Percentiles rank a stretch among this genome's conserved stretches.
Conservation (phyloP, 768 basidiomycete genomes). For the Lepiota venenata region DNA sequence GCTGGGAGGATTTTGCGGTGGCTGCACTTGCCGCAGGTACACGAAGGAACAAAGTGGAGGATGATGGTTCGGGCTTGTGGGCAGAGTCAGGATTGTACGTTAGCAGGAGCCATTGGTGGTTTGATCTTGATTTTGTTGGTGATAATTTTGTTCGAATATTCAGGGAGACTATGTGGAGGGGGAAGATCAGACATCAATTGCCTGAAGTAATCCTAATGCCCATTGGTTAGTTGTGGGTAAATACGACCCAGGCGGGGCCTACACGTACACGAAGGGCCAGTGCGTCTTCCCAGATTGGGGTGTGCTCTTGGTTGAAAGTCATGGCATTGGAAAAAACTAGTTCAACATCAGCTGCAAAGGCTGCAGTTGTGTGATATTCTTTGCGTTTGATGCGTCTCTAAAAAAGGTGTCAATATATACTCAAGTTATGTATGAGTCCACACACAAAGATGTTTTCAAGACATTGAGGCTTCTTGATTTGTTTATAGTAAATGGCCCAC, state of each 20-base stretch:
- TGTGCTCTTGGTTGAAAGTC: conserved; percentile 84
- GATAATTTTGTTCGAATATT: conserved; percentile 46
- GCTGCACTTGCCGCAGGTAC: conserved; percentile 8
- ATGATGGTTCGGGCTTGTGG: conserved; percentile 2
- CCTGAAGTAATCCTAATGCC: conserved; percentile 63
- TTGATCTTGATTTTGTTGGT: conserved; percentile 74
- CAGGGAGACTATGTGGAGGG: conserved; percentile 55
- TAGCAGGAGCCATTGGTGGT: conserved; percentile 40
- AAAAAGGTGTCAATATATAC: conserved; percentile 8
- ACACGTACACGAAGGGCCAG: conserved; percentile 54
- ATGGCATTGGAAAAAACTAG: conserved; percentile 89
- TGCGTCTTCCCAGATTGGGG: conserved; percentile 81
- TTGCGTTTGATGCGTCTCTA: conserved; percentile 83
- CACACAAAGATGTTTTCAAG: conserved; percentile 75
- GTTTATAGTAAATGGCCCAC: conserved; percentile 78
- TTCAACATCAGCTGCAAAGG: conserved; percentile 85
- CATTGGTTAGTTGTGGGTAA: neutral
- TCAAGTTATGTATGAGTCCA: conserved; percentile 11
- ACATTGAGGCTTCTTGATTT: conserved; percentile 77
- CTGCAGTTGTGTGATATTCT: conserved; percentile 62
- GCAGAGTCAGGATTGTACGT: conserved; percentile 4
- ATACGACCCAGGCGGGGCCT: conserved; percentile 1
- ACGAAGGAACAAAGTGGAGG: conserved; percentile 14
- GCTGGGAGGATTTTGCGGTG: neutral
- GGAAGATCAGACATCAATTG: conserved; percentile 79